Evolutionary conservation across 2,329 filamentous ascomycete species (phyloP).

Genomic region (Sporothrix mexicana): DNA sequence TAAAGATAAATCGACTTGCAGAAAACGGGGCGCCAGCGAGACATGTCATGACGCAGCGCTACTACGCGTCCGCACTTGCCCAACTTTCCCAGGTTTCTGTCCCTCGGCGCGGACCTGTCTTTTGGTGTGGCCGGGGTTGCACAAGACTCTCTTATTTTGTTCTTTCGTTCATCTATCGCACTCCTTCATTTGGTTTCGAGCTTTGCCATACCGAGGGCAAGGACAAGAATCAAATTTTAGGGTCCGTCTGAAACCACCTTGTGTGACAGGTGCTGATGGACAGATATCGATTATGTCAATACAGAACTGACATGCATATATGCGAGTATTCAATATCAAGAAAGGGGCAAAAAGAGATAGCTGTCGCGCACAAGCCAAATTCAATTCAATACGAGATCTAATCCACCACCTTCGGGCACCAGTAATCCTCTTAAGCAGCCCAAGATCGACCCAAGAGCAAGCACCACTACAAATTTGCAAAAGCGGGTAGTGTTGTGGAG

Average conservation of each 20-base stretch:
- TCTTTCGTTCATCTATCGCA: not conserved
- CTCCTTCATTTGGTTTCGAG: not conserved
- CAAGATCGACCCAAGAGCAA: not conserved
- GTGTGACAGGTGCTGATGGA: not conserved
- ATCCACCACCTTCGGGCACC: slow-evolving; percentile 16
- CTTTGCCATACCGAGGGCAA: slow-evolving; percentile 11
- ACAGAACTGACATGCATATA: not conserved
- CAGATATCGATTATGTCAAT: too few relatives aligned
- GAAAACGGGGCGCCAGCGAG: slow-evolving; percentile 13
- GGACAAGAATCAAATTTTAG: not conserved
- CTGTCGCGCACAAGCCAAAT: slow-evolving; percentile 6
- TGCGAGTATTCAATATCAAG: not conserved
- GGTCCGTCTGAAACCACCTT: slow-evolving; percentile 23
- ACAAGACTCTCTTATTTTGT: not conserved
- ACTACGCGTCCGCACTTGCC: slow-evolving; percentile 14
- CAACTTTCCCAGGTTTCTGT: slow-evolving; percentile 24
- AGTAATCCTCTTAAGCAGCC: not conserved
- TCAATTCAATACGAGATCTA: slow-evolving; percentile 4
- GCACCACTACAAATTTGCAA: slow-evolving; percentile 8
- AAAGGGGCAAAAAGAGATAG: not conserved
- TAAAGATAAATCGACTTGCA: not conserved
- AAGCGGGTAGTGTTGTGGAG: slow-evolving; percentile 22
- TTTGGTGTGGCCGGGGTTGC: slow-evolving; percentile 9
- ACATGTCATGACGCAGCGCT: slow-evolving; percentile 25
- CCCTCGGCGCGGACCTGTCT: not conserved